Evolutionary conservation across 2,329 filamentous ascomycete species (phyloP).

Genomic region (Endocalyx cinctus): DNA sequence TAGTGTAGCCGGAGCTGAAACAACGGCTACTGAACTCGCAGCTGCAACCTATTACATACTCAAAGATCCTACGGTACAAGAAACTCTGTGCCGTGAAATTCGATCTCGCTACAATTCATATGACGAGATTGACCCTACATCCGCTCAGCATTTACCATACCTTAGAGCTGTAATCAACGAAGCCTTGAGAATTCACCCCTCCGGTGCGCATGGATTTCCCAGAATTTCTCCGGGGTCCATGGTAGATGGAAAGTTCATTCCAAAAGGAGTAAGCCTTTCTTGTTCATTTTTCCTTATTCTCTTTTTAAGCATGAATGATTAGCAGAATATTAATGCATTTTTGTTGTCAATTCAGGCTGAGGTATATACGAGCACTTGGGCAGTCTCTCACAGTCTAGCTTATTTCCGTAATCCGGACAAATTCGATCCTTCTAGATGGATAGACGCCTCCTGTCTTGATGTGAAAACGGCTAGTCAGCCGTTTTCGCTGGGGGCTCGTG

Average conservation of each 20-base stretch:
- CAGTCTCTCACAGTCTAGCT: conserved; percentile 8
- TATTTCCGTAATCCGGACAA: conserved; percentile 9
- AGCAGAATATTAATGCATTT: neutral
- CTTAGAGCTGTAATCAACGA: conserved; percentile 13
- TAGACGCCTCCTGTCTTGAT: conserved; percentile 7
- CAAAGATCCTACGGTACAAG: neutral
- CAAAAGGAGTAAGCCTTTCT: conserved; percentile 6
- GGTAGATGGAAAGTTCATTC: conserved; percentile 10
- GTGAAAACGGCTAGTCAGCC: conserved; percentile 15
- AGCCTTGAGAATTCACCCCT: conserved; percentile 9
- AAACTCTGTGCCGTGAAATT: conserved; percentile 8
- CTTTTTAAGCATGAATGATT: too few relatives aligned
- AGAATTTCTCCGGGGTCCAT: conserved; percentile 13
- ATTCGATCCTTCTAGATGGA: conserved; percentile 15
- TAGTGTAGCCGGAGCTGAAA: conserved; percentile 13
- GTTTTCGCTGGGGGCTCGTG: conserved; percentile 13
- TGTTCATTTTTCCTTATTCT: neutral
- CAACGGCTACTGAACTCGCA: conserved; percentile 7
- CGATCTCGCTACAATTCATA: conserved; percentile 12
- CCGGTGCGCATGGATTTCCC: conserved; percentile 15
- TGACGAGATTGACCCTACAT: conserved; percentile 15
- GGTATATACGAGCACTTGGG: conserved; percentile 23
- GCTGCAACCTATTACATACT: conserved; percentile 6
- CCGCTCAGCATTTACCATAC: conserved; percentile 13
- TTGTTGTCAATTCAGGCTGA: conserved; percentile 15